Percentiles rank a stretch among this genome's conserved stretches.
Evolutionary conservation across 257 asterid species (phyloP).

Genomic region (Catharanthus roseus): DNA sequence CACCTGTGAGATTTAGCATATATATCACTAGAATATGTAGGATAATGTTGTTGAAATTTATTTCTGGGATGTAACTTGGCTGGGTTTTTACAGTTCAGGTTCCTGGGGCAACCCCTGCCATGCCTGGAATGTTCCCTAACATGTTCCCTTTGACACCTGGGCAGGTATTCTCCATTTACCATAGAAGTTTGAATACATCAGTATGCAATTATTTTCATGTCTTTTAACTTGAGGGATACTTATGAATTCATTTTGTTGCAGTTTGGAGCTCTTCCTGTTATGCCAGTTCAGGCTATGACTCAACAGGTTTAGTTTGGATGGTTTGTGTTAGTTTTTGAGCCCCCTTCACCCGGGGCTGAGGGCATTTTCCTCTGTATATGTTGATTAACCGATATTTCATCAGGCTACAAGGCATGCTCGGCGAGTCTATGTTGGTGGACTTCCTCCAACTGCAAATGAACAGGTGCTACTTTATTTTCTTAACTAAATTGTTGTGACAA

Average conservation of each 20-base stretch:
- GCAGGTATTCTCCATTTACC: slow-evolving; percentile 42
- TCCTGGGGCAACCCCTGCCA: slow-evolving; percentile 52
- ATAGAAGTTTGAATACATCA: neutral
- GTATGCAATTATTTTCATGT: neutral
- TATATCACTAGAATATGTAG: no score
- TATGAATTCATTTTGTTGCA: slow-evolving; percentile 9
- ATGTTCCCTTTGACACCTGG: slow-evolving; percentile 69
- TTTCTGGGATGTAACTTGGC: slow-evolving; percentile 24
- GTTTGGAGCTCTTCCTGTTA: slow-evolving; percentile 13
- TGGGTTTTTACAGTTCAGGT: slow-evolving; percentile 64
- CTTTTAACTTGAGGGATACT: neutral
- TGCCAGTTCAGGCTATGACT: slow-evolving; percentile 61
- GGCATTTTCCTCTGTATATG: neutral
- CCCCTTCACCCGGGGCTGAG: slow-evolving; percentile 8
- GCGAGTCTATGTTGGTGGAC: slow-evolving; percentile 98
- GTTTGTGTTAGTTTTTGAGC: no score
- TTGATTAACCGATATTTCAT: slow-evolving; percentile 18
- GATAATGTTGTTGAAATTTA: neutral
- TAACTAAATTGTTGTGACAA: slow-evolving; percentile 1
- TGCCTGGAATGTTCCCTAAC: slow-evolving; percentile 82
- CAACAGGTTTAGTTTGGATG: slow-evolving; percentile 60
- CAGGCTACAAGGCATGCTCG: slow-evolving; percentile 99
- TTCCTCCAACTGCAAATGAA: slow-evolving; percentile 92
- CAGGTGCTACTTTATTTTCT: slow-evolving; percentile 43
- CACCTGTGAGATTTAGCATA: no score